Evolutionary conservation across 768 basidiomycete genomes (phyloP).

Genomic region (Termitomyces sp.): DNA sequence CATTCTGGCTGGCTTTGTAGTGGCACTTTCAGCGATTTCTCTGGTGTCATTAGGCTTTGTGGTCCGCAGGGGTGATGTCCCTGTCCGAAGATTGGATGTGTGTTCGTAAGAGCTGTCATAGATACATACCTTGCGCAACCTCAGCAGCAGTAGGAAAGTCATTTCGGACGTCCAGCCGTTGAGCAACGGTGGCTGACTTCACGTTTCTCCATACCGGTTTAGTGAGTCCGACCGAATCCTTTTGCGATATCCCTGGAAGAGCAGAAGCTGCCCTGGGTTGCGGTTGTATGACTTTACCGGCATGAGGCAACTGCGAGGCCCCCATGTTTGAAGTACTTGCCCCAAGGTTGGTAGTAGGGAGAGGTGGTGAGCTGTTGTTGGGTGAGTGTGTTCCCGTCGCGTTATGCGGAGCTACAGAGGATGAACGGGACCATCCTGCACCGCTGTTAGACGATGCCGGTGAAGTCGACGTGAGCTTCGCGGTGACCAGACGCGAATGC

Average conservation of each 20-base stretch:
- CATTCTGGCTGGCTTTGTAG: conserved; percentile 54
- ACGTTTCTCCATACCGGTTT: conserved; percentile 75
- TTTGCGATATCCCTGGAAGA: conserved; percentile 24
- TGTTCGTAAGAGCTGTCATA: not conserved
- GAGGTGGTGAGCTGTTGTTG: conserved; percentile 34
- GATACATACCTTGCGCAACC: conserved; percentile 71
- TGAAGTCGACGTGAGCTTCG: conserved; percentile 73
- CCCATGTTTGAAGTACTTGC: conserved; percentile 21
- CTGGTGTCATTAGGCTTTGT: conserved; percentile 33
- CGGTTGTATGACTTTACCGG: conserved; percentile 62
- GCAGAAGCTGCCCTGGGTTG: conserved; percentile 44
- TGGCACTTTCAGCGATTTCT: conserved; percentile 45
- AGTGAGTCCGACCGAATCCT: conserved; percentile 22
- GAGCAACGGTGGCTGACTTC: conserved; percentile 31
- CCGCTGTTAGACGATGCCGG: conserved; percentile 51
- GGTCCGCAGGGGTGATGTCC: conserved; percentile 27
- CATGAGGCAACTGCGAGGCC: conserved; percentile 49
- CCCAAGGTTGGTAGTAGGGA: conserved; percentile 27
- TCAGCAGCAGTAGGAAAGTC: conserved; percentile 98
- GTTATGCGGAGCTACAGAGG: conserved; percentile 62
- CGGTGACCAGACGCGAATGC: conserved; percentile 80
- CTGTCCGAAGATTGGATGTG: conserved; percentile 13
- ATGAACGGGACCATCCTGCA: conserved; percentile 75
- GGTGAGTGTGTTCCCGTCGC: conserved; percentile 37
- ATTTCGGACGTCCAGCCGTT: conserved; percentile 38